Percentiles rank a stretch among this genome's conserved stretches.
These are phyloP conservation scores for Hansenula lynferdii DNA, from an alignment of 1,139 yeast species.

Conservation along the genomic window DNA sequence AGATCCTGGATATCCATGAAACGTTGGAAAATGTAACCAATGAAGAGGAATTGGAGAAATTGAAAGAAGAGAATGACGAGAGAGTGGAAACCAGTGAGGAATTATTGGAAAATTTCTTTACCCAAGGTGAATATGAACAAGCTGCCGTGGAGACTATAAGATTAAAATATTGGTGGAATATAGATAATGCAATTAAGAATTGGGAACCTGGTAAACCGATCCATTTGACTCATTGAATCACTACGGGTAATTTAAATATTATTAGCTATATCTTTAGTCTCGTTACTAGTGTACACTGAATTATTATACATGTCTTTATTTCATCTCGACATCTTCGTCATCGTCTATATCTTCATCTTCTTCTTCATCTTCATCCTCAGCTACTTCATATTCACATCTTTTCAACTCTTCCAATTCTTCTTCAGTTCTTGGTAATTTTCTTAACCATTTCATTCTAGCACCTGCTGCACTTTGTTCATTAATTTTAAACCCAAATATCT, in stretches of 20 bases:
- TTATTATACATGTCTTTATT: too few species aligned
- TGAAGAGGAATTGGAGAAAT: conserved; percentile 19
- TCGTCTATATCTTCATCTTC: conserved; percentile 47
- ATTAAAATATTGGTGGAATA: conserved; percentile 81
- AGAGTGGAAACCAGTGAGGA: conserved; percentile 27
- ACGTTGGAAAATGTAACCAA: conserved; percentile 52
- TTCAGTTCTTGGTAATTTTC: conserved; percentile 62
- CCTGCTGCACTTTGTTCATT: conserved; percentile 76
- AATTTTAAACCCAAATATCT: conserved; percentile 82
- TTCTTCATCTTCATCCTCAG: conserved; percentile 44
- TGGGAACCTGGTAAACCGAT: conserved; percentile 75
- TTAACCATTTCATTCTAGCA: conserved; percentile 92
- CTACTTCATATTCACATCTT: conserved; percentile 57
- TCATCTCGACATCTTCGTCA: conserved; percentile 24
- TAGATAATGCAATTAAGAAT: conserved; percentile 67
- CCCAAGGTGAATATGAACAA: conserved; percentile 37
- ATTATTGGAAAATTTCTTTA: conserved; percentile 33
- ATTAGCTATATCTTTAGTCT: too few species aligned
- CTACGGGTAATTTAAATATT: too few species aligned
- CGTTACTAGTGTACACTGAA: too few species aligned
- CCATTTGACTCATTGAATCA: conserved; percentile 52
- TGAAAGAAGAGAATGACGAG: conserved; percentile 24
- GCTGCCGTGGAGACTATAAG: conserved; percentile 67
- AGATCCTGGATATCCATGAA: conserved; percentile 80
- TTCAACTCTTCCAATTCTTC: conserved; percentile 57